Evolutionary conservation across 441 rosid genomes (phyloP).

Genomic region (Melastoma candidum): DNA sequence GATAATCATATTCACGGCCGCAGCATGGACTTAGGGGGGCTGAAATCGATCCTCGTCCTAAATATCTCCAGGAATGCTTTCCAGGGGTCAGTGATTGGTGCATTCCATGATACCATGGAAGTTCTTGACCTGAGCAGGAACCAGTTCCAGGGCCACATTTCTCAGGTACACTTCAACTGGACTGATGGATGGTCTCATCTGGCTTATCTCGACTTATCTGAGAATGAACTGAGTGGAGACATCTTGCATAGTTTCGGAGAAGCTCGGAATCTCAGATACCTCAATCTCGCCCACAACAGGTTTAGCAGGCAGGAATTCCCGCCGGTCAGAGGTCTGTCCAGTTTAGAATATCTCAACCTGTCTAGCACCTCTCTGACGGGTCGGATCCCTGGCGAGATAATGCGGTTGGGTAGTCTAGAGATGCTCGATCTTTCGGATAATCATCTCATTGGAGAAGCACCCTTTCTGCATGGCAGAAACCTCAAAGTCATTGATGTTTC

Average conservation of each 20-base stretch:
- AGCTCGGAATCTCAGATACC: constrained; percentile 50
- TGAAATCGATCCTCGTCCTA: constrained; percentile 48
- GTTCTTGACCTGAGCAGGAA: constrained; percentile 71
- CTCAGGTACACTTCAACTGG: constrained; percentile 66
- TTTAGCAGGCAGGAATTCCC: constrained; percentile 56
- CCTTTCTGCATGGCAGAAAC: constrained; percentile 27
- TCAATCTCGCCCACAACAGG: constrained; percentile 72
- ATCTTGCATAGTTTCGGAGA: constrained; percentile 35
- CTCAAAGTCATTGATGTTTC: constrained; percentile 67
- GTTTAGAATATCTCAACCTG: constrained; percentile 67
- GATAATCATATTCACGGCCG: constrained; percentile 50
- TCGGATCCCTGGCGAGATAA: constrained; percentile 47
- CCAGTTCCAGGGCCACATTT: constrained; percentile 67
- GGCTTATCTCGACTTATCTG: constrained; percentile 76
- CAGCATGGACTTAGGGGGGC: constrained; percentile 33
- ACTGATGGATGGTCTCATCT: constrained; percentile 46
- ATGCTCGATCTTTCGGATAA: constrained; percentile 71
- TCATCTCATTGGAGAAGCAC: constrained; percentile 54
- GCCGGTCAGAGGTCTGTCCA: constrained; percentile 26
- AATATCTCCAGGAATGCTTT: constrained; percentile 65
- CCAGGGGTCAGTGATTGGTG: constrained; percentile 46
- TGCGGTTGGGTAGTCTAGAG: constrained; percentile 35
- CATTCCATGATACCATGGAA: constrained; percentile 38
- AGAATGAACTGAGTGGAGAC: constrained; percentile 74
- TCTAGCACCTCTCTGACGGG: constrained; percentile 60